Evolutionary conservation across 2,329 filamentous ascomycete species (phyloP).

Genomic region (Fusarium sambucinum): DNA sequence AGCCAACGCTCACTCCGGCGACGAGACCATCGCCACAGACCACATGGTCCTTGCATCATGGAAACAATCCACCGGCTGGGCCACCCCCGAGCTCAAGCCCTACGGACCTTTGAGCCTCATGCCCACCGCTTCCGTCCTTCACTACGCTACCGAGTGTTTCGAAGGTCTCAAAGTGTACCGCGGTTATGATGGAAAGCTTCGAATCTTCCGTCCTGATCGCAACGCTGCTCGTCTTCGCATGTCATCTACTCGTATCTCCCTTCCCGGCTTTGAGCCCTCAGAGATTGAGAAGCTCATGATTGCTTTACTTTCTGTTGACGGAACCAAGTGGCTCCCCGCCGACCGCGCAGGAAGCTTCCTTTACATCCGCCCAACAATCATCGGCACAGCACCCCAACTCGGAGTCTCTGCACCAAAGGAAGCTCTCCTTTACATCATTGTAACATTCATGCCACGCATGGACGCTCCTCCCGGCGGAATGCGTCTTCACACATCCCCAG

Average conservation of each 20-base stretch:
- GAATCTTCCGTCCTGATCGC: slow-evolving; percentile 80
- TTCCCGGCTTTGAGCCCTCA: slow-evolving; percentile 77
- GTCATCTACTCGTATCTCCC: slow-evolving; percentile 74
- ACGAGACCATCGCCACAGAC: slow-evolving; percentile 76
- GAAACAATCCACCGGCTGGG: slow-evolving; percentile 76
- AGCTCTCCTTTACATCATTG: slow-evolving; percentile 90
- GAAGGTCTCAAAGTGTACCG: slow-evolving; percentile 87
- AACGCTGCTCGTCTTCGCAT: slow-evolving; percentile 76
- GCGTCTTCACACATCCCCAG: slow-evolving; percentile 80
- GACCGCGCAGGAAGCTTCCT: slow-evolving; percentile 76
- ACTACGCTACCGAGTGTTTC: slow-evolving; percentile 94
- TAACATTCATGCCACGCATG: slow-evolving; percentile 70
- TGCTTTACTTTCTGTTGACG: slow-evolving; percentile 78
- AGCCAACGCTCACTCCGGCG: slow-evolving; percentile 59
- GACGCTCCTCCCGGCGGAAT: slow-evolving; percentile 68
- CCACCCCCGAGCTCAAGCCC: slow-evolving; percentile 77
- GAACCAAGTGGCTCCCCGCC: slow-evolving; percentile 81
- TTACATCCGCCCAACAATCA: slow-evolving; percentile 89
- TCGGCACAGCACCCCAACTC: slow-evolving; percentile 82
- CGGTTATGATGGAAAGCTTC: slow-evolving; percentile 78
- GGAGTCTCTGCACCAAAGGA: slow-evolving; percentile 84
- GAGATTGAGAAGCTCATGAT: slow-evolving; percentile 81
- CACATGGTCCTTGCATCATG: slow-evolving; percentile 87
- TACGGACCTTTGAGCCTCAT: slow-evolving; percentile 83
- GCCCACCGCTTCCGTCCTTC: slow-evolving; percentile 83